Conservation (phyloP, 805 yeast species). For the Yamadazyma nakazawae region DNA sequence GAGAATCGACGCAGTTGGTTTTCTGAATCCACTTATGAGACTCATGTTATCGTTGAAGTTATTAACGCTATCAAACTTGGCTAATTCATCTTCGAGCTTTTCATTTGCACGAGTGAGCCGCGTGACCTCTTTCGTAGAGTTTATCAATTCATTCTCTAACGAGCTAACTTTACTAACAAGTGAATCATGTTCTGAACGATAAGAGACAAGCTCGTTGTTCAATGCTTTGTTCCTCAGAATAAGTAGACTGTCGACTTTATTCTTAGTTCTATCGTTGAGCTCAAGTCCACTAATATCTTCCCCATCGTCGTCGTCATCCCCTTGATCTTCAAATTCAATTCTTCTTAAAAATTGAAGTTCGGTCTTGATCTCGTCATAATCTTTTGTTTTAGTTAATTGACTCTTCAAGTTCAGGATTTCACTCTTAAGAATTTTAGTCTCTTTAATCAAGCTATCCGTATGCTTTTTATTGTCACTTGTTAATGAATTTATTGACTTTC, state of each 20-base stretch:
- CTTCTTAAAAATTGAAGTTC: constrained; percentile 71
- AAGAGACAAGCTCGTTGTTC: constrained; percentile 63
- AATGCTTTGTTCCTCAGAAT: constrained; percentile 69
- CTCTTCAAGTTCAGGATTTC: constrained; percentile 52
- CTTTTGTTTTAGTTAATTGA: constrained; percentile 51
- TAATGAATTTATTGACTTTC: constrained; percentile 25
- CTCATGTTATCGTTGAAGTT: constrained; percentile 59
- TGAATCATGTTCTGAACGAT: constrained; percentile 57
- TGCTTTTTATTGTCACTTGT: constrained; percentile 28
- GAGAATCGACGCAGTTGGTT: constrained; percentile 4
- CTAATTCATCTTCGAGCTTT: constrained; percentile 73
- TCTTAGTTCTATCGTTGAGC: constrained; percentile 19
- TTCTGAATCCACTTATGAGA: constrained; percentile 54
- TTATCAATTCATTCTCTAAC: constrained; percentile 38
- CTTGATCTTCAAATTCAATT: constrained; percentile 64
- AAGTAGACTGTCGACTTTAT: constrained; percentile 53
- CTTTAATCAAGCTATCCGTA: constrained; percentile 41
- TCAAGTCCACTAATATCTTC: constrained; percentile 43
- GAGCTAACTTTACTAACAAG: constrained; percentile 36
- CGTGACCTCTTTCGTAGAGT: constrained; percentile 35
- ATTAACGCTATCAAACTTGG: constrained; percentile 48
- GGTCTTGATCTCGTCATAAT: constrained; percentile 76
- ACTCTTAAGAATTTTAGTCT: constrained; percentile 42
- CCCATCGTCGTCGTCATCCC: constrained; percentile 27
- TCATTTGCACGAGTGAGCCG: constrained; percentile 46